A percentile compares a stretch with the other conserved stretches of the same genome.
Conservation (phyloP, 768 basidiomycete genomes). For the Agrocybe chaxingu region DNA sequence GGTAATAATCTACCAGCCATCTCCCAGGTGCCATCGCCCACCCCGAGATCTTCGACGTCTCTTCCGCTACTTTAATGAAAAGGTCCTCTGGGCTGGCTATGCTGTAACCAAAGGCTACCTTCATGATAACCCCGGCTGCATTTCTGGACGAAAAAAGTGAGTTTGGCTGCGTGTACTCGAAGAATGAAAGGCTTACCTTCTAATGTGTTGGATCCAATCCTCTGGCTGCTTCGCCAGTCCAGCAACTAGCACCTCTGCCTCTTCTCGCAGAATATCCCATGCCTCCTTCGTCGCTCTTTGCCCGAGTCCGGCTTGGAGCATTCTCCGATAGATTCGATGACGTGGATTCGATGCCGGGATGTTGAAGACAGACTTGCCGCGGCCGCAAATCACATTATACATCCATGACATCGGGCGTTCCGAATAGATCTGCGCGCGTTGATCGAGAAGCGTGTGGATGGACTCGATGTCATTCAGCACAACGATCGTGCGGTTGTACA, state of each 20-base stretch:
- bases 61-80: conserved; percentile 37
- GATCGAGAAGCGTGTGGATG: conserved; percentile 47
- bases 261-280: conserved; percentile 32
- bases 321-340: conserved; percentile 37
- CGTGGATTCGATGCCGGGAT: conserved; percentile 35
- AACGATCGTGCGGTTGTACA: conserved; percentile 42
- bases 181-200: conserved; percentile 25
- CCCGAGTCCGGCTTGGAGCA: conserved; percentile 35
- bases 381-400: conserved; percentile 40
- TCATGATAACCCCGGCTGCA: conserved; percentile 38
- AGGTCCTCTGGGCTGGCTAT: conserved; percentile 30
- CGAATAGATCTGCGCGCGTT: conserved; percentile 51
- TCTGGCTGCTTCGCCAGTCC: conserved; percentile 28
- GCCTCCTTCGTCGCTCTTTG: conserved; percentile 31
- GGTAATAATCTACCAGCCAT: conserved; percentile 43
- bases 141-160: conserved; percentile 21
- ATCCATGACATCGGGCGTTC: conserved; percentile 48
- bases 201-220: conserved; percentile 31
- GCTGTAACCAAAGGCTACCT: conserved; percentile 39
- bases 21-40: conserved; percentile 36
- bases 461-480: conserved; percentile 45
- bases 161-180: neutral
- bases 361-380: conserved; percentile 39
- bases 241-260: conserved; percentile 29
- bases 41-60: conserved; percentile 37